A percentile compares a stretch with the other conserved stretches of the same genome.
These are phyloP conservation scores for grape (Vitis vinifera) DNA, from an alignment of 164 flowering plant species.

Conservation along the genomic window ASM3070453v1 NC_081808.1:20774001-20774500, in stretches of 20 bases:
- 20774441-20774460: conserved; percentile 85
- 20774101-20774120: conserved; percentile 91
- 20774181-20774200: conserved; percentile 93
- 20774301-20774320: not conserved
- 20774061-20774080: not conserved
- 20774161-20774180: conserved; percentile 92
- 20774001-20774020: not conserved
- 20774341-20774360: not conserved
- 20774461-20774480: conserved; percentile 91
- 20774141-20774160: conserved; percentile 83
- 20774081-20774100: not conserved
- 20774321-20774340: not conserved
- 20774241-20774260: conserved; percentile 96
- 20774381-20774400: conserved; percentile 73
- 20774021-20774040: not conserved
- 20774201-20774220: conserved; percentile 92
- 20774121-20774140: conserved; percentile 94
- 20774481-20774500: conserved; percentile 91
- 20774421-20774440: conserved; percentile 64
- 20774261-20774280: conserved; percentile 52
- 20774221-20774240: conserved; percentile 88
- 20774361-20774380: conserved; percentile 81
- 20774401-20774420: conserved; percentile 88
- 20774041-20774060: not conserved
- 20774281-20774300: not conserved